Base-by-base conservation (phyloP, 2,329 filamentous ascomycete species). In the Macrophomina phaseolina region DNA sequence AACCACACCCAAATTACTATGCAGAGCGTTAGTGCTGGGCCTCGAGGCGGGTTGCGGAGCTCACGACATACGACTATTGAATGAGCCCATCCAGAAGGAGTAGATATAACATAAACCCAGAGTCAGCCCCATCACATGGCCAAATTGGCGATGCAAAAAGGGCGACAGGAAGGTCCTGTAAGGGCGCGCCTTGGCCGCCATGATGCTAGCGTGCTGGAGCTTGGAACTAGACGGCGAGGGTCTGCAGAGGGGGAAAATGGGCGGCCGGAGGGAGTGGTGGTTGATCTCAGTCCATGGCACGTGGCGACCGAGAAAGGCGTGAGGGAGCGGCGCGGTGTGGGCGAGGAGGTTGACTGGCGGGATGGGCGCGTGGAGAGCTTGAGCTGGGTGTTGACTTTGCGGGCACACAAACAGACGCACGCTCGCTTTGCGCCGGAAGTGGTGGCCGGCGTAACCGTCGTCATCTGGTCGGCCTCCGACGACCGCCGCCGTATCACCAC, bases 131-230 rank as follows among this genome's bases (percentile, higher is more conserved):
- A 91, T 90, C 12, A 92, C 93, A 69, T 89, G 89, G 58, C 91
- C 90, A 80, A 97, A 98, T 73, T 93, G 88, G 73, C 91, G 86
- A 79, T 98, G 94, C 70, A 97, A 83, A 63, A 91, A 90, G 60
- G 94, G 94, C 69, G 94, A 96, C 72, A 97, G 82, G 78, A 96
- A 96, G 81, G 97, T 92, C 83, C 93, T 91, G 81, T 97, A 97
- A 78, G 86, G 84, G 83, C 88, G 81, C 82, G 84, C 76, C 80
- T 61, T 61, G 30, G 56, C 48, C 48, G 65, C 48, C 65, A 63
- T 67, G 32, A 49, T 58, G 65, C 36, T 38, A 40, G 30, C 30
- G 49, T 63, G 45, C 45, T 62, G 56, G 9, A 65, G 69, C 53
- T 65, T 65, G 55, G 38, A 46, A 53, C 56, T 48, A 56, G 79